Conservation (phyloP, 176 grass and related monocot genomes). For the Bothriochloa decipiens region DNA sequence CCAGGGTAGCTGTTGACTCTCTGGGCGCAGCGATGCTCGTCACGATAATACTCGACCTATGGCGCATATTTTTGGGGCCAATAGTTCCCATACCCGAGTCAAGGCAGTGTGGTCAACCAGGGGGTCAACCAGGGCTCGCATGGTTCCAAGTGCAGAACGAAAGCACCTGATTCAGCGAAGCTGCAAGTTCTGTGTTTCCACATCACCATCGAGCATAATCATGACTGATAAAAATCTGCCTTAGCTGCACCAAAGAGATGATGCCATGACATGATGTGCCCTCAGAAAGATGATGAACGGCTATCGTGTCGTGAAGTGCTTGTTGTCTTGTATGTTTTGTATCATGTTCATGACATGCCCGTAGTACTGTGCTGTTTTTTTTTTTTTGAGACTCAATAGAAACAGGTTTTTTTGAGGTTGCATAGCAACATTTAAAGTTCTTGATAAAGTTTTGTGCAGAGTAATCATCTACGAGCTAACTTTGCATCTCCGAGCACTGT, state of each 20-base stretch:
- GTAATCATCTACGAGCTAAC: not conserved
- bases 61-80: slow-evolving; percentile 92
- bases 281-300: not conserved
- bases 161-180: slow-evolving; percentile 27
- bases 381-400: not conserved
- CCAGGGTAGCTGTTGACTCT: slow-evolving; percentile 80
- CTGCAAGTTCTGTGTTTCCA: not conserved
- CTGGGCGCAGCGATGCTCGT: slow-evolving; percentile 93
- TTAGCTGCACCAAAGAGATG: not conserved
- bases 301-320: no score
- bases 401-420: not conserved
- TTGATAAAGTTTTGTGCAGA: not conserved
- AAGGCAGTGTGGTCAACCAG: slow-evolving; percentile 58
- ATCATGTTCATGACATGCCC: not conserved
- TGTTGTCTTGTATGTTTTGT: not conserved
- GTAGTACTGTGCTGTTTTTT: not conserved
- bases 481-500: no score
- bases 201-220: not conserved
- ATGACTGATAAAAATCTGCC: not conserved
- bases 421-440: not conserved
- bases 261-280: not conserved
- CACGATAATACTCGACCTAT: slow-evolving; percentile 84
- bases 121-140: slow-evolving; percentile 68
- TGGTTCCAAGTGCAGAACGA: slow-evolving; percentile 75
- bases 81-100: slow-evolving; percentile 57